Evolutionary conservation across 306 rosid genomes (phyloP).

Genomic region (Malus domestica): ASM211411v1 NC_041801.1:14397501-14398000

Average conservation of each 20-base stretch:
- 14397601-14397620: too few species aligned
- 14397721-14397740: conserved; percentile 16
- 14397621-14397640: conserved; percentile 1
- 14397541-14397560: too few species aligned
- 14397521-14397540: too few species aligned
- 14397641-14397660: not conserved
- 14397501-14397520: too few species aligned
- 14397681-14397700: conserved; percentile 41
- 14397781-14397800: not conserved
- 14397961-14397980: not conserved
- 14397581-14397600: too few species aligned
- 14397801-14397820: conserved; percentile 1
- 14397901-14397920: conserved; percentile 8
- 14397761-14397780: conserved; percentile 7
- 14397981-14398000: not conserved
- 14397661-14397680: conserved; percentile 5
- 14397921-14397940: not conserved
- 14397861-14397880: not conserved
- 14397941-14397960: conserved; percentile 16
- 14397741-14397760: not conserved
- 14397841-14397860: conserved; percentile 30
- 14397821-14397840: conserved; percentile 26
- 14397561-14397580: too few species aligned
- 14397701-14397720: conserved; percentile 13
- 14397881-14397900: conserved; percentile 2